These are phyloP conservation scores for Coffea canephora DNA, from an alignment of 257 asterid genomes.

Conservation along the genomic window DNA sequence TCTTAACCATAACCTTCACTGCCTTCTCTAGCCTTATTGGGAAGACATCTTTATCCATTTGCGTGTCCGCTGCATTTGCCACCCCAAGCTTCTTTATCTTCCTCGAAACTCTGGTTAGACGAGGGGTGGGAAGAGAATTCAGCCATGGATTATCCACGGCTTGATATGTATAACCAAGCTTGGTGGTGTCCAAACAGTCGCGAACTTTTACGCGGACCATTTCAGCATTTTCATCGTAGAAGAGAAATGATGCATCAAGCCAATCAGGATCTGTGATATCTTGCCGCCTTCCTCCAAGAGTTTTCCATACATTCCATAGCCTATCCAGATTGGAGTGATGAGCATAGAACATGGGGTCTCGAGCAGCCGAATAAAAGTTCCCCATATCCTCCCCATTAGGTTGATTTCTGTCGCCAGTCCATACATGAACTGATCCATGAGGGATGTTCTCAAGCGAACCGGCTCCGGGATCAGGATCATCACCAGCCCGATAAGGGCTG, in stretches of 20 bases:
- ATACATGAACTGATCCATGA: constrained; percentile 63
- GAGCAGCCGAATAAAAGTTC: constrained; percentile 71
- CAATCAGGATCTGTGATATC: constrained; percentile 62
- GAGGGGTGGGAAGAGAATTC: constrained; percentile 49
- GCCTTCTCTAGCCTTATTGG: constrained; percentile 53
- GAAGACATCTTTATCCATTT: constrained; percentile 23
- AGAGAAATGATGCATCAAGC: constrained; percentile 53
- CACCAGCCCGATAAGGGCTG: constrained; percentile 63
- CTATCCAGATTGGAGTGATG: constrained; percentile 77
- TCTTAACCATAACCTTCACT: constrained; percentile 53
- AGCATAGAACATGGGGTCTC: constrained; percentile 75
- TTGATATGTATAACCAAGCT: constrained; percentile 62
- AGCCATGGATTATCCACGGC: constrained; percentile 58
- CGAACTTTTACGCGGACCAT: constrained; percentile 73
- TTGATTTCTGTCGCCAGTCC: constrained; percentile 78
- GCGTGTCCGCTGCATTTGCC: constrained; percentile 48
- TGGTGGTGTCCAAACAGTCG: constrained; percentile 54
- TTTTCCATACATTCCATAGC: constrained; percentile 72
- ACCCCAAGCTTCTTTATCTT: constrained; percentile 40
- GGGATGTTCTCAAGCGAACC: constrained; percentile 76
- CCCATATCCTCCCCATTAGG: constrained; percentile 76
- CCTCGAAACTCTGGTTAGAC: constrained; percentile 34
- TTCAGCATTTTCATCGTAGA: constrained; percentile 72
- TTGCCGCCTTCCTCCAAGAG: constrained; percentile 62
- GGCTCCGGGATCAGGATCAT: constrained; percentile 51